Conservation (phyloP, 2,329 filamentous ascomycete species). For the Didymella exigua region DNA sequence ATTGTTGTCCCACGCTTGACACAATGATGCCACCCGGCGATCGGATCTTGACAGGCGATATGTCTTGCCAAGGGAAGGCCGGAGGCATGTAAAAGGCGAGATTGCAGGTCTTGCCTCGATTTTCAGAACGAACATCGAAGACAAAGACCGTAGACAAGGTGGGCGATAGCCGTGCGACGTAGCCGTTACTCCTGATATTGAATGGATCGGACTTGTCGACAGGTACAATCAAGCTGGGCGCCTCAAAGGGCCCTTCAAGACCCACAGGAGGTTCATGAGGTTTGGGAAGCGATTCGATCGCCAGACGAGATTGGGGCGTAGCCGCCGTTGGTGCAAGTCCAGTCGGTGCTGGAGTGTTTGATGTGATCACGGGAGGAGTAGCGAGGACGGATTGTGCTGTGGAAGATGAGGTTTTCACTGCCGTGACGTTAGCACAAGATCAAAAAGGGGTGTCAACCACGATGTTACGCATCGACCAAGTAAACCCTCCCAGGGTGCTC, state of each 20-base stretch:
- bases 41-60: slow-evolving; percentile 42
- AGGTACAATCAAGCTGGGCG: slow-evolving; percentile 48
- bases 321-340: background rate
- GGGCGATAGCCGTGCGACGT: slow-evolving; percentile 49
- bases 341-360: slow-evolving; percentile 4
- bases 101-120: slow-evolving; percentile 53
- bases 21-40: slow-evolving; percentile 46
- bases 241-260: slow-evolving; percentile 44
- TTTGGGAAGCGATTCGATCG: slow-evolving; percentile 8
- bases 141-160: slow-evolving; percentile 51
- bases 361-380: slow-evolving; percentile 12
- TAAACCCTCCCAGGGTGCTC: slow-evolving; percentile 10
- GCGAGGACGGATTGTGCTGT: slow-evolving; percentile 21
- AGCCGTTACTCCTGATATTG: slow-evolving; percentile 49
- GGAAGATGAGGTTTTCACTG: slow-evolving; percentile 5
- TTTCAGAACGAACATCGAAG: slow-evolving; percentile 52
- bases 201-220: slow-evolving; percentile 47
- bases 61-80: slow-evolving; percentile 36
- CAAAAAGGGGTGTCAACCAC: background rate
- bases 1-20: slow-evolving; percentile 27
- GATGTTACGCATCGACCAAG: slow-evolving; percentile 1
- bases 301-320: background rate
- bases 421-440: background rate
- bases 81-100: slow-evolving; percentile 56
- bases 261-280: slow-evolving; percentile 28